Base-by-base conservation (phyloP, 176 grass and related monocot species). In the Lolium perenne region DNA sequence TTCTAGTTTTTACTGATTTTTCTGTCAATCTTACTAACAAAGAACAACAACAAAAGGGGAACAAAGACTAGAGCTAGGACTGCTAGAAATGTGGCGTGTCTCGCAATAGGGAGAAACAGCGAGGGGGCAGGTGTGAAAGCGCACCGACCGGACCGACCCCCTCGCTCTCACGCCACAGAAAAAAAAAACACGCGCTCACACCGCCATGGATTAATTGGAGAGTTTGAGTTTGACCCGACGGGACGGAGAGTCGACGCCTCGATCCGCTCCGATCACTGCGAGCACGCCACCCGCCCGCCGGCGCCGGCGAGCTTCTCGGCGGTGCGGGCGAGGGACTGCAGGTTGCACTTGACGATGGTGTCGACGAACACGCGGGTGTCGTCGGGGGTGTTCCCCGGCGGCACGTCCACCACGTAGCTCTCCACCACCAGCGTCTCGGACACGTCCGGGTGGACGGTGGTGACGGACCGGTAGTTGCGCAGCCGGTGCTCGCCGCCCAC, bases 381-480 rank as follows among this genome's bases (percentile, higher is more conserved):
- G 57, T 94, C 92, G 17, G 51, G 79, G 6, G 92, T 94, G 84
- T 94, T 94, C 3, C 92, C 92, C 2, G 71, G 59, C 2, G 92
- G 92, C 58, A 94, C 89, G 82, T 94, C 92, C 10, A 94, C 92
- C 68, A 94, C 92, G 80, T 94, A 94, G 13, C 89, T 91, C 77
- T 94, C 92, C 38, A 94, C 92, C 26, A 94, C 92, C 78, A 91
- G 63, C 13, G 92, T 94, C 1, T 56, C 14, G 41, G 41, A 43
- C 62, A 49, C 76, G 5, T 14, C 23, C 11, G 83, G 82, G 71
- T 94, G 92, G 29, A 94, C 84, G 3, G 89, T 94, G 4, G 92
- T 94, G 5, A 94, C 92, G 1, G 92, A 94, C 16, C 89, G 86
- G 74, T 94, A 94, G 88, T 94, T 94, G 14, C 43, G 60, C 15